Evolutionary conservation across 257 asterid genomes (phyloP).

Genomic region (Salvia hispanica): DNA sequence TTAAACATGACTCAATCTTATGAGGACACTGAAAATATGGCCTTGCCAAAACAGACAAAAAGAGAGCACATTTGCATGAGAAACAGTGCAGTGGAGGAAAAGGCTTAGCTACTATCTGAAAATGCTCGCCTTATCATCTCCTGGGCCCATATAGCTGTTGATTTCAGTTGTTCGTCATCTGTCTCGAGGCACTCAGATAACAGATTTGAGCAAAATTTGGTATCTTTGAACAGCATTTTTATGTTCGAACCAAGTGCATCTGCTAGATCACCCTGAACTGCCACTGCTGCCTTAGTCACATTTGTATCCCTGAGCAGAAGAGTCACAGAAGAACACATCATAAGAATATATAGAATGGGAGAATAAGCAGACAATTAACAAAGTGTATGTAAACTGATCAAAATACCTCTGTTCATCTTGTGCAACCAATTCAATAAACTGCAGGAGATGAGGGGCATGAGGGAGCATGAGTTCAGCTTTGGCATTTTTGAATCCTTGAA

Average conservation of each 20-base stretch:
- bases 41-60: slow-evolving; percentile 21
- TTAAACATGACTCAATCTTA: slow-evolving; percentile 30
- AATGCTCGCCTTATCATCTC: slow-evolving; percentile 81
- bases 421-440: slow-evolving; percentile 70
- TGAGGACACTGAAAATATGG: slow-evolving; percentile 28
- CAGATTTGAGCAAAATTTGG: slow-evolving; percentile 48
- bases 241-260: slow-evolving; percentile 79
- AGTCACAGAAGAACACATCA: slow-evolving; percentile 16
- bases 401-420: slow-evolving; percentile 63
- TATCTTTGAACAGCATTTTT: slow-evolving; percentile 57
- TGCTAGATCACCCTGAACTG: slow-evolving; percentile 86
- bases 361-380: neutral
- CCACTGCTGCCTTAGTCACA: slow-evolving; percentile 82
- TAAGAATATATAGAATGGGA: neutral
- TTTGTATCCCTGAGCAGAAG: slow-evolving; percentile 60
- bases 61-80: slow-evolving; percentile 1
- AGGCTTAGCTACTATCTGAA: slow-evolving; percentile 49
- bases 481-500: slow-evolving; percentile 77
- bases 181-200: slow-evolving; percentile 79
- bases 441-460: slow-evolving; percentile 72
- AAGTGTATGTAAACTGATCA: neutral
- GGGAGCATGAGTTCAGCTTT: slow-evolving; percentile 72
- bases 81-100: slow-evolving; percentile 41
- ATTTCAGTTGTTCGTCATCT: slow-evolving; percentile 75
- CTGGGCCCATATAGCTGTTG: slow-evolving; percentile 85